Percentiles rank a stretch among this genome's conserved stretches.
These are phyloP conservation scores for Starmera amethionina DNA, from an alignment of 805 yeast species.

Conservation along the genomic window DNA sequence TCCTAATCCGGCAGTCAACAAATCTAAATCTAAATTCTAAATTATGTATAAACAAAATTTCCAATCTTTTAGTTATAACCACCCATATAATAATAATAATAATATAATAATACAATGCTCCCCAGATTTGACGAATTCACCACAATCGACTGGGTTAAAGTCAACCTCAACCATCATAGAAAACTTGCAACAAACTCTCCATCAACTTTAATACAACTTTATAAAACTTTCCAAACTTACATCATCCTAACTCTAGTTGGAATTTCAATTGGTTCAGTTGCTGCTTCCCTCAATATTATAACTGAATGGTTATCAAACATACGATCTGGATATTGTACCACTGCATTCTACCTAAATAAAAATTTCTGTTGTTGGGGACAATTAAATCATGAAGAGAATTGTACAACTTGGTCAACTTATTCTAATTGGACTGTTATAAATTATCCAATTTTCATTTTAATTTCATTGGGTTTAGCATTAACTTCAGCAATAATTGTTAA, in stretches of 20 bases:
- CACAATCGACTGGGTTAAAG: conserved; percentile 67
- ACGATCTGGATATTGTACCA: conserved; percentile 68
- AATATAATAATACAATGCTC: no score
- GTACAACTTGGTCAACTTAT: conserved; percentile 69
- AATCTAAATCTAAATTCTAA: no score
- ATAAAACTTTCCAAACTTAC: conserved; percentile 36
- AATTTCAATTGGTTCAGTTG: conserved; percentile 65
- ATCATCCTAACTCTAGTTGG: conserved; percentile 71
- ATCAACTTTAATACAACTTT: conserved; percentile 5
- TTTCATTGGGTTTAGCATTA: conserved; percentile 54
- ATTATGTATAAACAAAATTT: no score
- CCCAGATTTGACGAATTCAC: conserved; percentile 45
- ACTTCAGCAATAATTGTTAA: conserved; percentile 62
- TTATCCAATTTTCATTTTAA: conserved; percentile 47
- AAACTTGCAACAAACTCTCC: conserved; percentile 2
- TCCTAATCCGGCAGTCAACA: neutral
- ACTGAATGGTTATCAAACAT: conserved; percentile 82
- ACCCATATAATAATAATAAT: no score
- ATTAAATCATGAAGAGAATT: conserved; percentile 27
- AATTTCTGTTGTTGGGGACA: conserved; percentile 78
- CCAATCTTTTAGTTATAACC: no score
- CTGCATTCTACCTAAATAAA: conserved; percentile 59
- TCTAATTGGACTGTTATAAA: conserved; percentile 31
- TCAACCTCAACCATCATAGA: conserved; percentile 39
- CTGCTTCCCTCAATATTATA: conserved; percentile 70